Base-by-base conservation (phyloP, 768 basidiomycete genomes). In the Tricholoma hemisulphureum region DNA sequence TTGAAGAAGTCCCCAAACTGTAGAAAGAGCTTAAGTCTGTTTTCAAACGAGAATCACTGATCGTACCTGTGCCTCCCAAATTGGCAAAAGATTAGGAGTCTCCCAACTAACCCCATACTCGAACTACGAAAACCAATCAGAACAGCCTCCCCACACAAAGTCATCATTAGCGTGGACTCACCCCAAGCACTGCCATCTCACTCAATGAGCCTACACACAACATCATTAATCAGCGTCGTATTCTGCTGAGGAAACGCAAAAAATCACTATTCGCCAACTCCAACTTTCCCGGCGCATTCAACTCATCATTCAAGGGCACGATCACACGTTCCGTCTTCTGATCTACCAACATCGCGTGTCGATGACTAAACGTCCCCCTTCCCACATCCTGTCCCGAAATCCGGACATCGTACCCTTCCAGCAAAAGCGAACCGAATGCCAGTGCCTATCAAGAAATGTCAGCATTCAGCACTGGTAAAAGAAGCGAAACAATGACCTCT, bases 381-480 rank as follows among this genome's bases (percentile, higher is more conserved):
- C 94, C 95, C 0, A 95, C 92, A 67, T 96, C 95, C 70, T 97
- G 95, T 6, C 95, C 95, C 2, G 93, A 94, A 29, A 97, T 91
- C 14, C 94, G 83, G 8, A 97, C 81, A 66, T 95, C 89, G 60
- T 78, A 84, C 1, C 92, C 92, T 53, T 93, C 88, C 2, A 83
- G 73, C 85, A 96, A 83, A 31, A 96, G 77, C 1, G 91, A 85
- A 0, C 95, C 95, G 64, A 95, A 92, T 0, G 95, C 94, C 70
- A 97, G 71, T 0, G 92, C 90, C 90, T 91, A 55, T 9, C 23
- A 37, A 9, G 45, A 11, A 20, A 16, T 21, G 52, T 28, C 49
- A 28, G 58, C 49, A 18, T 52, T 35, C n/a, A 43, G 32, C 26
- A 45, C 32, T 28, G 29, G 4, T 21, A 21, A 28, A 18, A 10